A percentile compares a stretch with the other conserved stretches of the same genome.
Evolutionary conservation across 306 rosid genomes (phyloP).

Genomic region (Carpinus viminea): DNA sequence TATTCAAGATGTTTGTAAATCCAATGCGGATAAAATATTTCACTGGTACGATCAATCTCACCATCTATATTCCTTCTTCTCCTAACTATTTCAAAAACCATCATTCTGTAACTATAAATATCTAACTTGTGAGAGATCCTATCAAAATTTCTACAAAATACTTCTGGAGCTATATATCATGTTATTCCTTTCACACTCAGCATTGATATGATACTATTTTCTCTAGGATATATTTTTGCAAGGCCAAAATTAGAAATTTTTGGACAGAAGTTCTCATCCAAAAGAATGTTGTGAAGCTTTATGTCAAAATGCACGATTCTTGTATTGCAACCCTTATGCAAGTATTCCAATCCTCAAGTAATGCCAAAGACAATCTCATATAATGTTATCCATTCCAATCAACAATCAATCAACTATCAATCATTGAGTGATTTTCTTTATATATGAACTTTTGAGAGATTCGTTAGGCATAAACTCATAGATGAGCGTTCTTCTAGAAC

Average conservation of each 20-base stretch:
- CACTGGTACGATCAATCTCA: constrained; percentile 18
- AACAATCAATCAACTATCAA: too few relatives aligned
- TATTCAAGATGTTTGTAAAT: constrained; percentile 30
- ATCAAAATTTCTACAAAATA: constrained; percentile 36
- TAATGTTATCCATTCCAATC: constrained; percentile 8
- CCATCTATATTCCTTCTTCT: constrained; percentile 29
- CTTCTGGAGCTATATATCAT: constrained; percentile 43
- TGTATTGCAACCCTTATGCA: constrained; percentile 25
- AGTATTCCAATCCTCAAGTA: constrained; percentile 30
- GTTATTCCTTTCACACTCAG: constrained; percentile 29
- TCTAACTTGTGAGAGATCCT: constrained; percentile 41
- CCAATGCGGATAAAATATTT: constrained; percentile 40
- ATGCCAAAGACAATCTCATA: constrained; percentile 32
- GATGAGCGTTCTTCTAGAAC: too few relatives aligned
- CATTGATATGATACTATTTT: constrained; percentile 29
- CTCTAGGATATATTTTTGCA: constrained; percentile 34
- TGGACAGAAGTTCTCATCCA: constrained; percentile 21
- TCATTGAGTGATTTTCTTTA: background rate
- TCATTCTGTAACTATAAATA: constrained; percentile 45
- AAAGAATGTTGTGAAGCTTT: constrained; percentile 33
- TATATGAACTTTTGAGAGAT: constrained; percentile 1
- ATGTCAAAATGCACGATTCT: constrained; percentile 31
- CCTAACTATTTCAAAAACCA: constrained; percentile 44
- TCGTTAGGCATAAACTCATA: too few relatives aligned
- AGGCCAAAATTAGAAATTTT: constrained; percentile 44